Base-by-base conservation (phyloP, 306 rosid genomes). In the Casuarina equisetifolia region DNA sequence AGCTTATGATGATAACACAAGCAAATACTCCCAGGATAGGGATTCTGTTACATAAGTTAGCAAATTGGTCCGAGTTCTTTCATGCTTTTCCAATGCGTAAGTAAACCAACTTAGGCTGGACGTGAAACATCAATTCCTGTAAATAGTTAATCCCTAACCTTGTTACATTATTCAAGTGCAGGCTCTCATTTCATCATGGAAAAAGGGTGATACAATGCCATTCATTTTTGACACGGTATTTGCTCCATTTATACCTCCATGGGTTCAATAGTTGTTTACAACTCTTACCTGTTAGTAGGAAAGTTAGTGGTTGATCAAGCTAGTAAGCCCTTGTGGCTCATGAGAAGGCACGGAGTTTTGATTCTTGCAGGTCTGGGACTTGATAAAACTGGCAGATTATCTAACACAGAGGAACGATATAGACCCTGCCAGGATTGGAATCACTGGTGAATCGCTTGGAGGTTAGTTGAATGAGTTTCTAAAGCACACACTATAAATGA, bases 371-470 rank as follows among this genome's bases (percentile, higher is more conserved):
- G 95, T 77, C 52, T 95, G 96, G 97, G 98, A 95, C 92, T 81
- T 95, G 90, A 86, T 87, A 79, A 95, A 91, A 82, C 83, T 95
- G 88, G 97, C 97, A 68, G 97, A 95, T 84, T 91, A 89, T 83
- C 86, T 95, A 75, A 85, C 85, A 36, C 67, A 80, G 20, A 90
- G 99, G 86, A 86, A 91, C 86, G 97, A 95, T 74, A 72, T 92
- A 78, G 97, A 92, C 76, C 85, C 91, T 73, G 54, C 85, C 69
- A 86, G 93, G 73, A 83, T 95, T 82, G 97, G 99, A 86, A 91
- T 95, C 82, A 89, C 97, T 3, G 97, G 97, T 51, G 88, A 91
- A 89, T 95, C 97, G 42, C 97, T 95, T 72, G 97, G 99, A 92
- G 99, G 99, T 91, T 82, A 66, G 97, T 84, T 72, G 73, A 72